Percentiles rank a stretch among this genome's conserved stretches.
phyloP scores from a whole-genome alignment of 371 early-diverging fungal species.

The Actinomortierella wolfii region DNA sequence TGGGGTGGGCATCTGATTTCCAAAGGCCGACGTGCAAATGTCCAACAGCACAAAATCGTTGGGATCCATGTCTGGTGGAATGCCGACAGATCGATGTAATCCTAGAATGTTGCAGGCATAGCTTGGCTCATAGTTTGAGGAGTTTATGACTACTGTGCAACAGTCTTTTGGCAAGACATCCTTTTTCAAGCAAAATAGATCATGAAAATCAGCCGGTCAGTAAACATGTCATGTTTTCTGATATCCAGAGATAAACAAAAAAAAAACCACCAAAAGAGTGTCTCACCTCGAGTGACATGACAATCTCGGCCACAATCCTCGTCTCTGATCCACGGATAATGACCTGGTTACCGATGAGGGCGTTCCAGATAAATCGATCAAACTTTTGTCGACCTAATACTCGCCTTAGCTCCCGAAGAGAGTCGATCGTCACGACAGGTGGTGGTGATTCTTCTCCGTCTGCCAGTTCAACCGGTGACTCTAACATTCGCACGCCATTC shows the following conservation, averaged over 20 bases:
- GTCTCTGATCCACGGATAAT: constrained; percentile 47
- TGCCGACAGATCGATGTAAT: constrained; percentile 30
- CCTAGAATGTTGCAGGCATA: constrained; percentile 42
- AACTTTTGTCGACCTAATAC: constrained; percentile 43
- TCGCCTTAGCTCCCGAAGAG: constrained; percentile 38
- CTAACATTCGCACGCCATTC: background rate
- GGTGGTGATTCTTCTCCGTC: background rate
- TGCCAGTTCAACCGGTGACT: background rate
- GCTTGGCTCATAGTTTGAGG: constrained; percentile 28
- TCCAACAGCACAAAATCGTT: constrained; percentile 37
- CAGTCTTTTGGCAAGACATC: constrained; percentile 36
- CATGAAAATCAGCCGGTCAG: no score
- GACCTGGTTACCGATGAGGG: constrained; percentile 52
- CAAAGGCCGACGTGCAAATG: constrained; percentile 16
- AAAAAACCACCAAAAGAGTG: background rate
- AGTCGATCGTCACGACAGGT: constrained; percentile 22
- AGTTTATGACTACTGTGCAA: constrained; percentile 23
- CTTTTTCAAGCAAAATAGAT: constrained; percentile 4
- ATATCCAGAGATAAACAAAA: background rate
- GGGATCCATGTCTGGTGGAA: constrained; percentile 39
- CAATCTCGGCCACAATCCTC: constrained; percentile 33
- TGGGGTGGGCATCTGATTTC: constrained; percentile 19
- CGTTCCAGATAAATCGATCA: constrained; percentile 49
- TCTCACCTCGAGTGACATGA: constrained; percentile 42
- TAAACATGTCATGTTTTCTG: no score